Evolutionary conservation across 495 filamentous ascomycete genomes (phyloP).

Genomic region (Sporormia fimetaria): DNA sequence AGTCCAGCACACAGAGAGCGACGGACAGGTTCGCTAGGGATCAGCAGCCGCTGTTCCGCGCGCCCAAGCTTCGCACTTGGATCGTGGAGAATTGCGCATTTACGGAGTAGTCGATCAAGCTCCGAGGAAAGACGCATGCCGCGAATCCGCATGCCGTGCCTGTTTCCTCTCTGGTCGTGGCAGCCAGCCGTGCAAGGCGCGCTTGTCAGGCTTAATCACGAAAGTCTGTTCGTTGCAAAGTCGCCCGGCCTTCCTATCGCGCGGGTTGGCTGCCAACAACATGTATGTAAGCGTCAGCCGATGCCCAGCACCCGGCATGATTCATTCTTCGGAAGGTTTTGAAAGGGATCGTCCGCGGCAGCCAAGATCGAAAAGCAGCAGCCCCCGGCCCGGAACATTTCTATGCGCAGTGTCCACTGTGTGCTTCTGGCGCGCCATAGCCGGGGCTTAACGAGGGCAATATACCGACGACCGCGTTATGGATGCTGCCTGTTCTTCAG

Average conservation of each 20-base stretch:
- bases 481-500: no score
- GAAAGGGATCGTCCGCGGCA: constrained; percentile 18
- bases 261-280: neutral
- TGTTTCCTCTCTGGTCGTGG: constrained; percentile 2
- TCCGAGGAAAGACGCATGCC: no score
- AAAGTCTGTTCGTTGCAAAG: no score
- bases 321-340: constrained; percentile 24
- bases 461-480: no score
- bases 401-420: no score
- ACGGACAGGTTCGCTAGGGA: constrained; percentile 19
- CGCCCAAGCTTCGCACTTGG: constrained; percentile 19
- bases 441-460: no score
- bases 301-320: constrained; percentile 4
- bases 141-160: neutral
- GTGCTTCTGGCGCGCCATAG: no score
- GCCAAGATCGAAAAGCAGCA: constrained; percentile 20
- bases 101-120: no score
- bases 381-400: constrained; percentile 24
- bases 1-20: constrained; percentile 1
- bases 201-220: no score
- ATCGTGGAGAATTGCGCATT: constrained; percentile 18
- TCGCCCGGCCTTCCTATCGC: no score
- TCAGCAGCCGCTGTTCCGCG: constrained; percentile 22
- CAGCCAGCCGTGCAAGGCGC: no score
- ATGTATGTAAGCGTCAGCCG: neutral